phyloP scores from a whole-genome alignment of 768 basidiomycete genomes.

The Hygrophorus pudorinus region DNA sequence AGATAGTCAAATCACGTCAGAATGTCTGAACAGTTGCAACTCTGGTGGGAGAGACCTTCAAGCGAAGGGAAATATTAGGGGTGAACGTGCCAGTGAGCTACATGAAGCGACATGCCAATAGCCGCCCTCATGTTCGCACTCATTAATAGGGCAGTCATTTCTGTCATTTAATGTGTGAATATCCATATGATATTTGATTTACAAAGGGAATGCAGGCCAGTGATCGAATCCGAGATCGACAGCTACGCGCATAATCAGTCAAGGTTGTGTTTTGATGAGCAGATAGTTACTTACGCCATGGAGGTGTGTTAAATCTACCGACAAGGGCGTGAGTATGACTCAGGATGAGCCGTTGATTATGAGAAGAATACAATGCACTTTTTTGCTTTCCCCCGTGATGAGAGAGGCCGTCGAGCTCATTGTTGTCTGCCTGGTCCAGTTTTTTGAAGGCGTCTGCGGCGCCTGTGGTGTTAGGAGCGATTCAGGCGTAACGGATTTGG shows the following conservation, averaged over 20 bases:
- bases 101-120: too few relatives aligned
- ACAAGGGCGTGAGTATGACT: slow-evolving; percentile 3
- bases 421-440: slow-evolving; percentile 42
- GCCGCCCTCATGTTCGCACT: neutral
- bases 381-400: slow-evolving; percentile 51
- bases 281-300: slow-evolving; percentile 47
- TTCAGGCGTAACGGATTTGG: slow-evolving; percentile 74
- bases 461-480: slow-evolving; percentile 48
- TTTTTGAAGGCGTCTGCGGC: slow-evolving; percentile 34
- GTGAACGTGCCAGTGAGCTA: too few relatives aligned
- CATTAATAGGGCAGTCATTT: neutral
- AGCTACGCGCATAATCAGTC: slow-evolving; percentile 22
- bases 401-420: slow-evolving; percentile 46
- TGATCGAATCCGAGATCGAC: slow-evolving; percentile 65
- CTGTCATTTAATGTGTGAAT: too few relatives aligned
- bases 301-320: slow-evolving; percentile 47
- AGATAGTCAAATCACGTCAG: too few relatives aligned
- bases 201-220: slow-evolving; percentile 29
- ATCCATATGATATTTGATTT: neutral
- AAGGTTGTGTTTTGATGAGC: neutral
- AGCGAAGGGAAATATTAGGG: too few relatives aligned
- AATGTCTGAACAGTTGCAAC: too few relatives aligned
- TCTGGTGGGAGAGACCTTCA: too few relatives aligned
- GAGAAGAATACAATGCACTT: slow-evolving; percentile 26
- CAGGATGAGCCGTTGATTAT: slow-evolving; percentile 10